Evolutionary conservation across 169 alveolate species (phyloP), one percentile per base, ranked within the genome.

Genomic region (Plasmodium vinckei): DNA sequence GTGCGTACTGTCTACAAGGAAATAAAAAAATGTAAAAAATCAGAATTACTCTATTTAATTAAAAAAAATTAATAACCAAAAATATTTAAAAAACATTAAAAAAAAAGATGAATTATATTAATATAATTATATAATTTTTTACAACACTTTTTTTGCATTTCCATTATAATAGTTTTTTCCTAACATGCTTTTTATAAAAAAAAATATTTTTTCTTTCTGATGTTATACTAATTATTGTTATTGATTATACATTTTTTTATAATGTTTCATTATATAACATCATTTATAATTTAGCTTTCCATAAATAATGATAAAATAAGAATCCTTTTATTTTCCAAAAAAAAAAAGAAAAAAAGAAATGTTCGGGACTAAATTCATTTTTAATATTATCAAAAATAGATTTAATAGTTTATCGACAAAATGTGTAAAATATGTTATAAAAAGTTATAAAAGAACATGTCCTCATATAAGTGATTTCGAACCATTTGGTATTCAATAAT

Each of bases 381-480:
- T 68, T 15, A 86, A 70, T 15, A 25, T 86, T 86, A 69, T 68
- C 71, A 70, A 69, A 33, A 86, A 86, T 6, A 86, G 39, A 60
- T 86, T 86, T 86, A 86, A 70, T 33, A 60, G 65, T 27, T 23
- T 70, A 60, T 86, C 91, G 46, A 86, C 33, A 60, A 86, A 33
- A 71, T 86, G 86, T 64, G 56, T 86, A 33, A 61, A 19, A 21
- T 86, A 59, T 69, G 21, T 86, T 9, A 65, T 86, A 25, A 86
- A 70, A 72, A 86, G 87, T 65, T 86, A 86, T 72, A 86, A 70
- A 70, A 69, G 91, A 63, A 70, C 91, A 27, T 86, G 91, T 5
- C 91, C 91, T 46, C 91, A 86, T 64, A 86, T 86, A 46, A 86
- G 91, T 65, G 91, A 86, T 65, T 86, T 86, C 68, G 91, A 86